Evolutionary conservation across 805 yeast genomes (phyloP).

Genomic region (Candida michaelii): DNA sequence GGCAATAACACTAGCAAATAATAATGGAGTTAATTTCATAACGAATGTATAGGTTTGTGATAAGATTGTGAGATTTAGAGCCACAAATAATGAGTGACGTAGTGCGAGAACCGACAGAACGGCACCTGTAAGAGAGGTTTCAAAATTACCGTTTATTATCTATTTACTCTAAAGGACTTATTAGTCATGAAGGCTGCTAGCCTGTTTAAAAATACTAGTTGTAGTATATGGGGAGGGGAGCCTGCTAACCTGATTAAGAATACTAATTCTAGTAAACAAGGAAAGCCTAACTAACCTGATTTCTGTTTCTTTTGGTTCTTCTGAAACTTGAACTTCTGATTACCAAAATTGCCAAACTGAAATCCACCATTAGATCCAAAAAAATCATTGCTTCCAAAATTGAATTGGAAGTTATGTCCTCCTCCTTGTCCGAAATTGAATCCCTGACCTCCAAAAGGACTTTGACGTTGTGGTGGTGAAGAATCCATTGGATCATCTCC

Average conservation of each 20-base stretch:
- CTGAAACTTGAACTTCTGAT: conserved; percentile 16
- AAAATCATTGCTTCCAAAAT: conserved; percentile 12
- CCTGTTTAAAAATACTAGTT: no score
- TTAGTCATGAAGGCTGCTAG: no score
- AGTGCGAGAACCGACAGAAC: neutral
- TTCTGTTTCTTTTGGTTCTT: conserved; percentile 15
- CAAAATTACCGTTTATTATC: no score
- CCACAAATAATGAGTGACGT: neutral
- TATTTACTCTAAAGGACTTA: no score
- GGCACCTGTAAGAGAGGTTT: no score
- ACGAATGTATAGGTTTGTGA: neutral
- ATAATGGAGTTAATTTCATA: conserved; percentile 8
- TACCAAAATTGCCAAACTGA: conserved; percentile 9
- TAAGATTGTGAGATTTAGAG: neutral
- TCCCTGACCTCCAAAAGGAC: conserved; percentile 11
- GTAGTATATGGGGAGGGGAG: no score
- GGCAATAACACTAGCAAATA: conserved; percentile 4
- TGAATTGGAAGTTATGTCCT: conserved; percentile 17
- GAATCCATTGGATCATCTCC: conserved; percentile 54
- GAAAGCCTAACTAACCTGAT: neutral
- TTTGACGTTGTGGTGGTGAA: conserved; percentile 8
- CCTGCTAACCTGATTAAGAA: no score
- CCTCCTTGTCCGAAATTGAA: conserved; percentile 14
- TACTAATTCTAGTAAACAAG: no score
- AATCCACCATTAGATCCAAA: conserved; percentile 10